These are phyloP conservation scores for Eucalyptus decipiens DNA, from an alignment of 345 rosid species.

Conservation along the genomic window DNA sequence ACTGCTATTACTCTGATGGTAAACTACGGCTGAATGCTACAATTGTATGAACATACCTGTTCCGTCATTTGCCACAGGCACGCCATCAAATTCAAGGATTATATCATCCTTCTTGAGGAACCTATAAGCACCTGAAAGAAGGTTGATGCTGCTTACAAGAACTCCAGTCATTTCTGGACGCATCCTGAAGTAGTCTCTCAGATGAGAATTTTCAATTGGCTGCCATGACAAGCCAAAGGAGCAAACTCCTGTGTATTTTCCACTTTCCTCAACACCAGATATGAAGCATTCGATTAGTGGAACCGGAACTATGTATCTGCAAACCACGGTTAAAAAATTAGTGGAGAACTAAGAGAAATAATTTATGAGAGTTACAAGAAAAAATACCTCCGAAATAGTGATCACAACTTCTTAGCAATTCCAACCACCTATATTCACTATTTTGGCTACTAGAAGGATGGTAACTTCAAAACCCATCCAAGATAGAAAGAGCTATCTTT, in stretches of 20 bases:
- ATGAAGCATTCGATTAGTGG: conserved; percentile 74
- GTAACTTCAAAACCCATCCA: background rate
- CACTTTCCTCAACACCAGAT: conserved; percentile 53
- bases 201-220: conserved; percentile 67
- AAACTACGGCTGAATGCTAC: background rate
- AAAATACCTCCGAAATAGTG: background rate
- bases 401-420: background rate
- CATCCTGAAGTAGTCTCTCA: conserved; percentile 58
- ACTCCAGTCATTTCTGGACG: conserved; percentile 62
- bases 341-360: background rate
- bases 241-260: conserved; percentile 66
- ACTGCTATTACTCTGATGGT: background rate
- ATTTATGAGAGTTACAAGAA: background rate
- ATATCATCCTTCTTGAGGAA: conserved; percentile 68
- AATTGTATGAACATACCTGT: conserved; percentile 24
- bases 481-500: background rate
- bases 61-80: conserved; percentile 79
- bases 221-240: conserved; percentile 79
- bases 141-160: conserved; percentile 74
- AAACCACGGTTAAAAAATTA: background rate
- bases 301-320: conserved; percentile 79
- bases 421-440: background rate
- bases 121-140: conserved; percentile 44
- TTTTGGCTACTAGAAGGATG: background rate
- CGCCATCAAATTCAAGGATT: conserved; percentile 64